These are phyloP conservation scores for Scytalidium sp. DNA, from an alignment of 2,329 filamentous ascomycete genomes.

Conservation along the genomic window DNA sequence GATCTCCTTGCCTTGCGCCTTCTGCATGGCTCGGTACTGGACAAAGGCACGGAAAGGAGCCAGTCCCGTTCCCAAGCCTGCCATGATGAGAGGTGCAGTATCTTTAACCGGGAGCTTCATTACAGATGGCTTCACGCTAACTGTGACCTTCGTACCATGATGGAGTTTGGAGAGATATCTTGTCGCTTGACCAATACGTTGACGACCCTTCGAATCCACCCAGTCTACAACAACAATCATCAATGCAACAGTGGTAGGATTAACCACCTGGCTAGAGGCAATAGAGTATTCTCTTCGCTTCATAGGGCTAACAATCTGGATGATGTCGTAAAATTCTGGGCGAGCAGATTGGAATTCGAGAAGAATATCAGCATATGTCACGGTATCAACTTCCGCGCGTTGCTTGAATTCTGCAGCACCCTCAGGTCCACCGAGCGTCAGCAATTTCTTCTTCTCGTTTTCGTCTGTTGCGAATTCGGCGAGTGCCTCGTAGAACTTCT, in stretches of 20 bases:
- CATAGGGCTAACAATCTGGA: conserved; percentile 82
- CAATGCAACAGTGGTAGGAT: conserved; percentile 82
- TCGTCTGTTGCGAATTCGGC: conserved; percentile 83
- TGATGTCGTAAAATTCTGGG: conserved; percentile 83
- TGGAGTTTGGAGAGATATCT: conserved; percentile 78
- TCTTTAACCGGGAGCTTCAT: conserved; percentile 95
- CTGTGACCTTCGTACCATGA: conserved; percentile 77
- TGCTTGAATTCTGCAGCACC: conserved; percentile 90
- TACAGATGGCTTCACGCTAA: conserved; percentile 94
- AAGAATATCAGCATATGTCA: conserved; percentile 88
- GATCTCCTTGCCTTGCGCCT: conserved; percentile 94
- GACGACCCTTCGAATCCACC: conserved; percentile 83
- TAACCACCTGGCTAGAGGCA: conserved; percentile 92
- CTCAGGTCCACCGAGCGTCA: conserved; percentile 71
- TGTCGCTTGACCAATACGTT: conserved; percentile 89
- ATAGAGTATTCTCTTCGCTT: conserved; percentile 99
- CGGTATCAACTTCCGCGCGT: conserved; percentile 83
- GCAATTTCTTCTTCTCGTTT: conserved; percentile 76
- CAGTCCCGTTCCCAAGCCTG: conserved; percentile 94
- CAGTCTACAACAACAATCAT: conserved; percentile 98
- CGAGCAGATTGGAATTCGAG: conserved; percentile 87
- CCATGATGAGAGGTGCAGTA: conserved; percentile 96
- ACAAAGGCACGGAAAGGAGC: conserved; percentile 99
- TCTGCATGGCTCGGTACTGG: conserved; percentile 96
- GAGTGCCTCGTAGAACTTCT: conserved; percentile 94